These are phyloP conservation scores for Tephrocybe sp. DNA, from an alignment of 768 basidiomycete genomes.

Conservation along the genomic window DNA sequence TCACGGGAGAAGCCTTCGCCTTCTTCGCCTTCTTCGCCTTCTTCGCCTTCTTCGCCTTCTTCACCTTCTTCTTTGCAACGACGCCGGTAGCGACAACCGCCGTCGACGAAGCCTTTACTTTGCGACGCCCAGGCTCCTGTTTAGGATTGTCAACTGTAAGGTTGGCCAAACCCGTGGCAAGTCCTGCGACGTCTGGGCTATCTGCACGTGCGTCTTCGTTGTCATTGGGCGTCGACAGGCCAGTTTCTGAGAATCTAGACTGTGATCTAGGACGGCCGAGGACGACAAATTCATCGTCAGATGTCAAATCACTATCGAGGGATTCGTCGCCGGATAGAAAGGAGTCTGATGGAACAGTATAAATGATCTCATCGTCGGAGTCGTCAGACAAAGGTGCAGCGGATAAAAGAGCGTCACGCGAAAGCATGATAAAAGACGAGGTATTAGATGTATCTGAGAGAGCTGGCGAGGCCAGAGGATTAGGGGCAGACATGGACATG, in stretches of 20 bases:
- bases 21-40: slow-evolving; percentile 7
- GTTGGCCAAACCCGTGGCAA: slow-evolving; percentile 11
- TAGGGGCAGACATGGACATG: slow-evolving; percentile 7
- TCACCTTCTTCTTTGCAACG: slow-evolving; percentile 8
- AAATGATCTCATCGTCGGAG: slow-evolving; percentile 61
- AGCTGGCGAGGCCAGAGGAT: slow-evolving; percentile 19
- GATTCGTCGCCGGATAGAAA: slow-evolving; percentile 24
- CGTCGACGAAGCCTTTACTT: neutral
- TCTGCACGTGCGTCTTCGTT: slow-evolving; percentile 1
- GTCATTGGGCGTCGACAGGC: slow-evolving; percentile 10
- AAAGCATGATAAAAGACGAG: slow-evolving; percentile 25
- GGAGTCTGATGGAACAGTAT: slow-evolving; percentile 38
- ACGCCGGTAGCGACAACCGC: neutral
- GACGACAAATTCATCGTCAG: slow-evolving; percentile 54
- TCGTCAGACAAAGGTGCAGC: slow-evolving; percentile 25
- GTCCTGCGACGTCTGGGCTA: slow-evolving; percentile 9
- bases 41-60: slow-evolving; percentile 9
- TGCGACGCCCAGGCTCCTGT: neutral
- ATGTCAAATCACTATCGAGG: slow-evolving; percentile 28
- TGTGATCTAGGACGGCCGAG: slow-evolving; percentile 25
- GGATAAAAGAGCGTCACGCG: slow-evolving; percentile 7
- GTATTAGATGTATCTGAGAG: slow-evolving; percentile 21
- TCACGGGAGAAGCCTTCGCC: slow-evolving; percentile 1
- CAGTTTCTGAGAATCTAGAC: slow-evolving; percentile 1
- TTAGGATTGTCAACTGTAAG: slow-evolving; percentile 6